Evolutionary conservation across 352 stramenopile genomes (phyloP), one percentile per base, ranked within the genome.

Genomic region (Pythium aphanidermatum): DNA sequence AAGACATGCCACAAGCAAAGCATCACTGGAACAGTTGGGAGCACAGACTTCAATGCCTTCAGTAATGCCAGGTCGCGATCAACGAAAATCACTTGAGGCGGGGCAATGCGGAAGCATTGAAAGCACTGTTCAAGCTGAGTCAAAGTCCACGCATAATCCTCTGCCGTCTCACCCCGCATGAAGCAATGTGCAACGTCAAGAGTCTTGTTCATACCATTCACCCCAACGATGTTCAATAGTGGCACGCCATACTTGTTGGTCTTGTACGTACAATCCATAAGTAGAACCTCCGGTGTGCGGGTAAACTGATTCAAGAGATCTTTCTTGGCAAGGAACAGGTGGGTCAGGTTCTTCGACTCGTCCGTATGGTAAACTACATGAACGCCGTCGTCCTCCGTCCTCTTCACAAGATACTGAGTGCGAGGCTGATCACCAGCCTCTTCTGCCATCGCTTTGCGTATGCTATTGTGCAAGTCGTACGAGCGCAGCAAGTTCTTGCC

Each of bases 261-360:
- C 3, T 19, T 14, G 16, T 54, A 60, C 11, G 59, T 68, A 17
- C 54, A 68, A n/a, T 60, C 48, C 30, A 63, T 46, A 12, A 63
- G 16, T 2, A 64, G 35, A 4, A 46, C 48, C 21, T 64, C 38
- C n/a, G 30, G 45, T 64, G 1, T 21, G 14, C 11, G 3, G 25
- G 27, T 53, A 64, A 5, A 56, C 48, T 23, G 17, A n/a, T n/a
- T n/a, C 7, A 16, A 64, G 17, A 0, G 49, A 31, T 2, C 51
- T 34, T 53, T 40, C 11, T 43, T 19, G 1, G 33, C 49, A 20
- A 60, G 49, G 46, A 55, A 17, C 11, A 45, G 37, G 19, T 45
- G 37, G 9, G 37, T 16, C 17, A 41, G 34, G 8, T 36, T 9
- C 67, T 68, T 87, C 20, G 78, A 70, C 30, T 62, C n/a, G n/a